phyloP scores from a whole-genome alignment of 1,139 yeast genomes.

The Suhomyces wounanorum region DNA sequence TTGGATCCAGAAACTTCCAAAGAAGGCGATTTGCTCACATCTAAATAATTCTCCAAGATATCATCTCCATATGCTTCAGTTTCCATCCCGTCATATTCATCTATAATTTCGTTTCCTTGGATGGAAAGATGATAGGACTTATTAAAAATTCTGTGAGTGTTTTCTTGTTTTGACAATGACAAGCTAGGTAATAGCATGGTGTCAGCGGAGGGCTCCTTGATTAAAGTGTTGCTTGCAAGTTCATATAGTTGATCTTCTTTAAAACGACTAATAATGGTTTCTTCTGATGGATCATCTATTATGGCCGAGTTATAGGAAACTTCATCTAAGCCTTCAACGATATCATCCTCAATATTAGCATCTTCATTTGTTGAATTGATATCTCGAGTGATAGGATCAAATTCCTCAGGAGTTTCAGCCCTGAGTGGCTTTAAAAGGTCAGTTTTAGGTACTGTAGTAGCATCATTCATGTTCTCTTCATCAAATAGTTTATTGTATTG shows the following conservation, averaged over 20 bases:
- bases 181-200: not conserved
- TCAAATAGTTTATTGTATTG: constrained; percentile 26
- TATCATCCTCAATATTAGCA: not conserved
- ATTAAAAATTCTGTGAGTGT: constrained; percentile 18
- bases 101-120: constrained; percentile 21
- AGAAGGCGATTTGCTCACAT: constrained; percentile 25
- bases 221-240: not conserved
- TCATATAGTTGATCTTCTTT: not conserved
- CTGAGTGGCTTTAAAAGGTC: not conserved
- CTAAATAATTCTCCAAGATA: constrained; percentile 39
- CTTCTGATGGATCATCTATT: not conserved
- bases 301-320: constrained; percentile 2
- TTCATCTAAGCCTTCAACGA: not conserved
- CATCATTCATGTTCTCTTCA: constrained; percentile 13
- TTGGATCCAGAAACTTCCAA: constrained; percentile 11
- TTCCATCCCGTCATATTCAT: constrained; percentile 12
- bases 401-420: not conserved
- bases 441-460: not conserved
- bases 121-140: constrained; percentile 36
- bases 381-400: not conserved
- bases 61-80: constrained; percentile 28
- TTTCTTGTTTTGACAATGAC: not conserved
- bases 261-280: constrained; percentile 1
- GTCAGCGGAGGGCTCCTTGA: not conserved
- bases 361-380: not conserved